phyloP scores from a whole-genome alignment of 2,329 filamentous ascomycete genomes.

The Colletotrichum aenigma region DNA sequence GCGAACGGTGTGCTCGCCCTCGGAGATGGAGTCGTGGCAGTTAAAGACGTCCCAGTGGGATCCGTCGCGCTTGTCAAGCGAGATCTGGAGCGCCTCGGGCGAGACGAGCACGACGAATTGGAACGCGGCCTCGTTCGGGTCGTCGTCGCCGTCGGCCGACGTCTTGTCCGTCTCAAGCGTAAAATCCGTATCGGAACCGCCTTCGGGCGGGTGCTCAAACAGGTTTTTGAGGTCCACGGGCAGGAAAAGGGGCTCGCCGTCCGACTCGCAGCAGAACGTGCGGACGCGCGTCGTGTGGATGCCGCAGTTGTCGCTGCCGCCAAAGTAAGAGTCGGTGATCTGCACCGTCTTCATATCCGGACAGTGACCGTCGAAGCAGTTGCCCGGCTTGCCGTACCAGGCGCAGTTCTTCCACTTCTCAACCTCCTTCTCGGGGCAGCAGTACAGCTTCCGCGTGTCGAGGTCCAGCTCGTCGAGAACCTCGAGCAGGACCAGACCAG shows the following conservation, averaged over 20 bases:
- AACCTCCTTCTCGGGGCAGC: constrained; percentile 24
- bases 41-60: constrained; percentile 47
- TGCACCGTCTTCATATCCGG: constrained; percentile 26
- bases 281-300: neutral
- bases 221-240: constrained; percentile 39
- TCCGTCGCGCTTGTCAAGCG: constrained; percentile 45
- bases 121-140: constrained; percentile 35
- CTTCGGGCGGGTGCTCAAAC: constrained; percentile 35
- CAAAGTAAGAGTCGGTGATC: constrained; percentile 29
- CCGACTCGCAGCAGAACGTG: constrained; percentile 24
- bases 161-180: constrained; percentile 31
- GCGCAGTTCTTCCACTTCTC: constrained; percentile 33
- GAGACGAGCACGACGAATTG: constrained; percentile 33
- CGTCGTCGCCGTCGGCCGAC: constrained; percentile 23
- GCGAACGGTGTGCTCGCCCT: neutral
- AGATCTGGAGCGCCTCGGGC: constrained; percentile 35
- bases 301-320: constrained; percentile 27
- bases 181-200: constrained; percentile 32
- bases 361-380: constrained; percentile 37
- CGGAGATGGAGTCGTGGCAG: constrained; percentile 31
- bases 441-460: neutral
- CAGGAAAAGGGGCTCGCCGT: constrained; percentile 33
- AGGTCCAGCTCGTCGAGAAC: constrained; percentile 24
- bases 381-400: constrained; percentile 38
- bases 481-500: constrained; percentile 4